These are phyloP conservation scores for Macrophomina tecta DNA, from an alignment of 2,329 filamentous ascomycete genomes.

Conservation along the genomic window DNA sequence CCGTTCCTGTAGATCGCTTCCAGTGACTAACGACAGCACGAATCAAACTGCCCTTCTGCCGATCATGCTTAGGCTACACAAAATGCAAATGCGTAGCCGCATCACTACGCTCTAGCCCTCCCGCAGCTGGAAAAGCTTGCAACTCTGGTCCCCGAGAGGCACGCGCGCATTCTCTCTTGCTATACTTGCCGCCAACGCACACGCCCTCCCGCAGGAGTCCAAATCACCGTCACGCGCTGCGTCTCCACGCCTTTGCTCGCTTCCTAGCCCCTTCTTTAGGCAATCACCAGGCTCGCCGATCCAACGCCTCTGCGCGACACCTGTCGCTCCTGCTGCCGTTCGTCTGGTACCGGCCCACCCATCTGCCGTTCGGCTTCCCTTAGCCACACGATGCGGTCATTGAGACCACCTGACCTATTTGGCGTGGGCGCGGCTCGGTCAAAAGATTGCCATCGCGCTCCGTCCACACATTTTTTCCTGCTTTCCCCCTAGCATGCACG, in stretches of 20 bases:
- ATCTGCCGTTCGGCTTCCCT: background rate
- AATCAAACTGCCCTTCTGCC: background rate
- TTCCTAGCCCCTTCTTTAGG: background rate
- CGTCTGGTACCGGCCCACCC: background rate
- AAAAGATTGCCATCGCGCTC: background rate
- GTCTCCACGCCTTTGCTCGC: background rate
- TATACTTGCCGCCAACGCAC: background rate
- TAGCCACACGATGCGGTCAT: no score
- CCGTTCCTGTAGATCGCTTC: background rate
- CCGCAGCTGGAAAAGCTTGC: background rate
- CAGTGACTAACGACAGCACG: background rate
- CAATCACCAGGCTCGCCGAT: background rate
- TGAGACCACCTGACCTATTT: no score
- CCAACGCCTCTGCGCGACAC: background rate
- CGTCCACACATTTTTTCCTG: background rate
- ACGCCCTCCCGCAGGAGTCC: background rate
- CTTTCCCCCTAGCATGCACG: background rate
- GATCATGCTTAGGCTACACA: background rate
- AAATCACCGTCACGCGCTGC: slow-evolving; percentile 7
- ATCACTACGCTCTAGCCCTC: background rate
- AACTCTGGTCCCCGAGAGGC: background rate
- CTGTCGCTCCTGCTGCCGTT: background rate
- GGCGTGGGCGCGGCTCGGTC: no score
- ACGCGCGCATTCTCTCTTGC: background rate
- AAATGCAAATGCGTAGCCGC: background rate